Percentiles rank a stretch among this genome's conserved stretches.
Conservation (phyloP, 1,284 basidiomycete genomes). For the Inonotus hispidus region DNA sequence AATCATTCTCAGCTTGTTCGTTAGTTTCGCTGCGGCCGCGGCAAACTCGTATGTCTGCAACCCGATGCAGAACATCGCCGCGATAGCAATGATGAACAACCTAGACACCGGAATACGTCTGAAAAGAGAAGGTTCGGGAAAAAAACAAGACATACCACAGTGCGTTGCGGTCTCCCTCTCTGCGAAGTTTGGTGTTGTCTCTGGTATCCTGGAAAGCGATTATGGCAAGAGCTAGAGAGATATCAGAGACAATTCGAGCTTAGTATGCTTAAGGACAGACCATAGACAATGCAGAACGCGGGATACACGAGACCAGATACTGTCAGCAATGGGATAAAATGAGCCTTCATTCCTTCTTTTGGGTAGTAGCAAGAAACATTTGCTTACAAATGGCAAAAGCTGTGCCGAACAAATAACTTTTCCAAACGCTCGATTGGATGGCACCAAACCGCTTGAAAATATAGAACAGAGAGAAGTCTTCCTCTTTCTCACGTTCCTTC, state of each 20-base stretch:
- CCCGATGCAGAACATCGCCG: slow-evolving; percentile 56
- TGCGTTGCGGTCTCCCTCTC: slow-evolving; percentile 62
- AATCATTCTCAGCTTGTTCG: slow-evolving; percentile 60
- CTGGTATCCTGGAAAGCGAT: slow-evolving; percentile 49
- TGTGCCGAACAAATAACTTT: slow-evolving; percentile 12
- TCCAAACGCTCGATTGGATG: slow-evolving; percentile 58
- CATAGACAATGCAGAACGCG: slow-evolving; percentile 78
- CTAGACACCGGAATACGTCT: neutral
- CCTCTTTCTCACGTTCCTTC: slow-evolving; percentile 24
- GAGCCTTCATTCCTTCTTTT: too few species aligned
- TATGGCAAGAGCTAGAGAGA: slow-evolving; percentile 48
- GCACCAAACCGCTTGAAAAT: slow-evolving; percentile 69
- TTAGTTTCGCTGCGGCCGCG: slow-evolving; percentile 61
- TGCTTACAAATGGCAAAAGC: slow-evolving; percentile 8
- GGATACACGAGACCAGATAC: slow-evolving; percentile 82
- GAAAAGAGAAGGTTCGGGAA: too few species aligned
- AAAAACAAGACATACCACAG: slow-evolving; percentile 38
- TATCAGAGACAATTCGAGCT: slow-evolving; percentile 3
- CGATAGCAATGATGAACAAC: slow-evolving; percentile 79
- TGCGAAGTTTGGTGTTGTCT: slow-evolving; percentile 37
- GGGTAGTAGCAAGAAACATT: too few species aligned
- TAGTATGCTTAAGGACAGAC: slow-evolving; percentile 28
- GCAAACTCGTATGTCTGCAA: slow-evolving; percentile 69
- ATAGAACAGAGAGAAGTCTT: slow-evolving; percentile 43
- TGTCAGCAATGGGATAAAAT: too few species aligned